Percentiles rank a stretch among this genome's conserved stretches.
phyloP scores from a whole-genome alignment of 2,329 filamentous ascomycete genomes.

The Xylaria hypoxylon region DNA sequence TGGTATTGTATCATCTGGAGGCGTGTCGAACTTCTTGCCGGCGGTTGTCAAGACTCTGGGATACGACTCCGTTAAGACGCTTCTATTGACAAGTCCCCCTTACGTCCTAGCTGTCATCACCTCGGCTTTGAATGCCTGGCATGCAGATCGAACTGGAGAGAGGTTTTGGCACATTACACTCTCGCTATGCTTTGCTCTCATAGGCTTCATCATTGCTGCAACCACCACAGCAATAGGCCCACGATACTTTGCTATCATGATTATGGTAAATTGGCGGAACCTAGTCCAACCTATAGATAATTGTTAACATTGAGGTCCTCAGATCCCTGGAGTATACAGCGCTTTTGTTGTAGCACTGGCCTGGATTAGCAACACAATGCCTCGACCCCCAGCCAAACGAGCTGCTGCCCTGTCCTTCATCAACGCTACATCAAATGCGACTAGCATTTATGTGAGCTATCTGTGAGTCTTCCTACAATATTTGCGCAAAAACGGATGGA shows the following conservation, averaged over 20 bases:
- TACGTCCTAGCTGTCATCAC: constrained; percentile 72
- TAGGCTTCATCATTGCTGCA: constrained; percentile 75
- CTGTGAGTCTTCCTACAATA: constrained; percentile 30
- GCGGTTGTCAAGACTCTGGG: constrained; percentile 76
- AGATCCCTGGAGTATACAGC: constrained; percentile 70
- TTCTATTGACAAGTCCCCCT: constrained; percentile 73
- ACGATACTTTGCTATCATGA: constrained; percentile 77
- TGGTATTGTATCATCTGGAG: constrained; percentile 66
- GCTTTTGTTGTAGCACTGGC: constrained; percentile 75
- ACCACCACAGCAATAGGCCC: constrained; percentile 69
- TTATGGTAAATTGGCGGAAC: constrained; percentile 65
- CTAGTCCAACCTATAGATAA: not conserved
- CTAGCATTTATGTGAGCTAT: constrained; percentile 71
- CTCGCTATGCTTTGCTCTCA: constrained; percentile 71
- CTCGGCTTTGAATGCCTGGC: constrained; percentile 73
- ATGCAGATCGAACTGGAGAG: constrained; percentile 78
- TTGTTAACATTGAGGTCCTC: constrained; percentile 11
- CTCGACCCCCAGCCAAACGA: constrained; percentile 80
- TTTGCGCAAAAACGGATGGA: not conserved
- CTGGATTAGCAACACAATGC: constrained; percentile 82
- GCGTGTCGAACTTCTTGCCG: constrained; percentile 76
- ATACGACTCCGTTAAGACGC: constrained; percentile 69
- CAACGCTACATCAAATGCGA: constrained; percentile 77
- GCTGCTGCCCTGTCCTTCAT: constrained; percentile 77
- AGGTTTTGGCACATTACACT: constrained; percentile 75